Evolutionary conservation across 768 basidiomycete genomes (phyloP), one percentile per base, ranked within the genome.

Genomic region (Sarcodon aspratus): DNA sequence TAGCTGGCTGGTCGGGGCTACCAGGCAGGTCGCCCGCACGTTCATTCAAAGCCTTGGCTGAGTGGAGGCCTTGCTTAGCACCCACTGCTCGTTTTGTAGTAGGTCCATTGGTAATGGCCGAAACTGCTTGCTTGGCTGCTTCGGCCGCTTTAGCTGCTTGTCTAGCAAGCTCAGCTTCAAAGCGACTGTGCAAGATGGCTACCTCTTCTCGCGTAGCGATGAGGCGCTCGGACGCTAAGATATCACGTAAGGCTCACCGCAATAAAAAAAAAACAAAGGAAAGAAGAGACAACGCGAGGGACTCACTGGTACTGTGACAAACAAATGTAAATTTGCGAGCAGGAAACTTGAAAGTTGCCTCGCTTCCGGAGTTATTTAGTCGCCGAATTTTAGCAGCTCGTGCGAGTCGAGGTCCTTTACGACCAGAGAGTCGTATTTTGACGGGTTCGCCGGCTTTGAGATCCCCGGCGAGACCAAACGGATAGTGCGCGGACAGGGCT

Each of bases 261-360:
- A 44, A 47, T n/a, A 40, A 44, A 38, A 38, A 38, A 38, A 36
- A 48, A 6, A 48, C 38, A 46, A 49, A 55, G 42, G 57, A 52
- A 48, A 59, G 55, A 51, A 54, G 43, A 55, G 52, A 48, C 48
- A 52, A 58, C 62, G 52, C 55, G 50, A 48, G 54, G 46, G 56
- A 85, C 88, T 83, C 69, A 91, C 88, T 83, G 56, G 75, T 69
- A 66, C 80, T 82, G 43, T 71, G 68, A 63, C 70, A 81, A 48
- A 65, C 60, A 64, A 83, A 87, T 45, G 69, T 69, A 63, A 90
- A 91, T 45, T 71, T 73, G 35, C 13, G 17, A 5, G 40, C 15
- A 27, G 40, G 64, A 50, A 21, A 65, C 58, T 13, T 80, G 75
- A 58, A 82, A 72, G 48, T 71, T 63, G n/a, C 59, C 64, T 47